These are phyloP conservation scores for Helicostylum pulchrum DNA, from an alignment of 192 early-diverging fungal genomes.

Conservation along the genomic window DNA sequence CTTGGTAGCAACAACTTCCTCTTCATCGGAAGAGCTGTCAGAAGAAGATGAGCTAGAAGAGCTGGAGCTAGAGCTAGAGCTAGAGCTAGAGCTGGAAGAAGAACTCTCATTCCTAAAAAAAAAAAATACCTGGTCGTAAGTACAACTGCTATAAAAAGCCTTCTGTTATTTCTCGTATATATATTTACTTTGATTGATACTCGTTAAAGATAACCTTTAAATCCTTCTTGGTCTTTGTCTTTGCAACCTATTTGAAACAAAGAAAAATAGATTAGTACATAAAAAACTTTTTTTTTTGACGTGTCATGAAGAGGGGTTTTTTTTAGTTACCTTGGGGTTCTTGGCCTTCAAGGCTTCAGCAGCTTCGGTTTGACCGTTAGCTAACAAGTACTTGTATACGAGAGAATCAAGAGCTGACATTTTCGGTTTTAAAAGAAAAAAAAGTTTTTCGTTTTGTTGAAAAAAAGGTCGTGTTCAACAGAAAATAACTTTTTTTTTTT, in stretches of 20 bases:
- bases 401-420: constrained; percentile 28
- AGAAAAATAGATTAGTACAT: not conserved
- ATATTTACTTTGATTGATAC: constrained; percentile 14
- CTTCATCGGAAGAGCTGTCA: constrained; percentile 37
- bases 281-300: not conserved
- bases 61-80: not conserved
- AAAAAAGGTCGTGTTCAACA: not conserved
- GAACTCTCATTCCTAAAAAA: constrained; percentile 4
- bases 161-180: not conserved
- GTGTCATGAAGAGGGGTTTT: no score
- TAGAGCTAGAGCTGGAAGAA: constrained; percentile 8
- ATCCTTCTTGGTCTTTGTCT: constrained; percentile 11
- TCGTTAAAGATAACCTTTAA: constrained; percentile 16
- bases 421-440: not conserved
- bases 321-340: constrained; percentile 19
- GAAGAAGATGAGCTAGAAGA: constrained; percentile 29
- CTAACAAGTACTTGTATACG: constrained; percentile 30
- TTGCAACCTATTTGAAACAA: not conserved
- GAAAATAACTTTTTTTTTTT: constrained; percentile 6
- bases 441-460: no score
- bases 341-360: constrained; percentile 33
- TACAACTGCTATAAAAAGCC: no score
- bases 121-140: not conserved
- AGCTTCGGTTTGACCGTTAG: constrained; percentile 16
- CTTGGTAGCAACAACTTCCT: constrained; percentile 7